Evolutionary conservation across 2,329 filamentous ascomycete genomes (phyloP), one percentile per base, ranked within the genome.

Genomic region (Falciphora oryzae): DNA sequence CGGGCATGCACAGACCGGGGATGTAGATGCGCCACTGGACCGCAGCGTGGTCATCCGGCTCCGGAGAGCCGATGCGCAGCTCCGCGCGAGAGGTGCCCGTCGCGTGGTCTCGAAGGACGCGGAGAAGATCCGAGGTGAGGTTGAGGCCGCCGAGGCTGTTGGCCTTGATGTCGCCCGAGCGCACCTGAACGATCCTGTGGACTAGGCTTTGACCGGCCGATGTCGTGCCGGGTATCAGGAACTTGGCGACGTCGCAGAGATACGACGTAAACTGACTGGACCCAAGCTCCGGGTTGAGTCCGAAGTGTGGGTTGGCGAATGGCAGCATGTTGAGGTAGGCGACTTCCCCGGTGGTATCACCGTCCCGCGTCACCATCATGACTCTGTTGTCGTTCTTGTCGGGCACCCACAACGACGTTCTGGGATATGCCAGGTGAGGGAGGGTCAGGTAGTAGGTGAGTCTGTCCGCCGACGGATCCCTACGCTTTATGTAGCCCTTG

Each of bases 261-360:
- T 53, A 53, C 44, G 44, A 7, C 6, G 44, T 53, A 22, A 53
- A 53, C 18, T n/a, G n/a, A 2, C 8, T 2, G 22, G 44, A 53
- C 22, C 22, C 44, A 11, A 53, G 44, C 44, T n/a, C 44, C 44
- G 44, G 44, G 44, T 53, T 53, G 22, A 53, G 22, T 10, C 28
- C 53, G 16, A 58, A 16, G 31, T 29, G 16, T 3, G 3, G n/a
- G 28, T 57, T n/a, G 14, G 10, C 3, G 14, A 63, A 58, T 10
- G 14, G n/a, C 29, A 50, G 53, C 31, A 63, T 18, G 32, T 63
- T 57, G 62, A 63, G 22, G 31, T 63, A 63, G n/a, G 62, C 62
- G 29, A 32, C 56, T 25, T 63, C 57, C 31, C n/a, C 29, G 0
- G 14, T 16, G 18, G 31, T 13, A 18, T 63, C n/a, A 29, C 53